Evolutionary conservation across 805 yeast genomes (phyloP).

Genomic region (Saccharomycopsis sp.): DNA sequence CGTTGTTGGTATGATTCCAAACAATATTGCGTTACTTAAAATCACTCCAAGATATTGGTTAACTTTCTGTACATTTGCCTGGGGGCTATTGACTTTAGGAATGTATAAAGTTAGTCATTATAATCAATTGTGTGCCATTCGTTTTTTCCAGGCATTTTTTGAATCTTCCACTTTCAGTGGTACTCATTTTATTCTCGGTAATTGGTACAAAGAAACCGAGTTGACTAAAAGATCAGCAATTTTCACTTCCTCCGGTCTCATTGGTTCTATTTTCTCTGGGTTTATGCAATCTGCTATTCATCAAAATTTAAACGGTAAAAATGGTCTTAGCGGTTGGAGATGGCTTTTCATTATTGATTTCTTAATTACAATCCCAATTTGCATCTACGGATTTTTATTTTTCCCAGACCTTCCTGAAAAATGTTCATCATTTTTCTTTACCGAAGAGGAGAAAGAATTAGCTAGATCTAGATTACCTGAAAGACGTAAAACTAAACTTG

Average conservation of each 20-base stretch:
- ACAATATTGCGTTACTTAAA: conserved; percentile 44
- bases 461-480: conserved; percentile 39
- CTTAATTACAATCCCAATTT: conserved; percentile 49
- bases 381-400: conserved; percentile 41
- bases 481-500: conserved; percentile 25
- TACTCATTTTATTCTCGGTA: conserved; percentile 46
- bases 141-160: conserved; percentile 56
- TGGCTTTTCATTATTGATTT: conserved; percentile 65
- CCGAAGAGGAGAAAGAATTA: conserved; percentile 34
- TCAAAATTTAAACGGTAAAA: conserved; percentile 37
- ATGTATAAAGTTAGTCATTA: conserved; percentile 41
- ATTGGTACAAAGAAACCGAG: conserved; percentile 46
- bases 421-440: conserved; percentile 28
- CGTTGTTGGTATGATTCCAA: conserved; percentile 55
- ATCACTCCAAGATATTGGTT: conserved; percentile 54
- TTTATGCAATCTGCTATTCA: conserved; percentile 53
- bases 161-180: conserved; percentile 54
- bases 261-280: conserved; percentile 50
- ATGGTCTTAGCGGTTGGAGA: conserved; percentile 57
- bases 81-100: conserved; percentile 52
- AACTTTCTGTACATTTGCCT: conserved; percentile 43
- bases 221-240: conserved; percentile 45
- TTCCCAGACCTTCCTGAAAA: conserved; percentile 20
- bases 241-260: conserved; percentile 46
- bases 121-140: conserved; percentile 45